Conservation (phyloP, 2,329 filamentous ascomycete species). For the Botrytis cinerea region DNA sequence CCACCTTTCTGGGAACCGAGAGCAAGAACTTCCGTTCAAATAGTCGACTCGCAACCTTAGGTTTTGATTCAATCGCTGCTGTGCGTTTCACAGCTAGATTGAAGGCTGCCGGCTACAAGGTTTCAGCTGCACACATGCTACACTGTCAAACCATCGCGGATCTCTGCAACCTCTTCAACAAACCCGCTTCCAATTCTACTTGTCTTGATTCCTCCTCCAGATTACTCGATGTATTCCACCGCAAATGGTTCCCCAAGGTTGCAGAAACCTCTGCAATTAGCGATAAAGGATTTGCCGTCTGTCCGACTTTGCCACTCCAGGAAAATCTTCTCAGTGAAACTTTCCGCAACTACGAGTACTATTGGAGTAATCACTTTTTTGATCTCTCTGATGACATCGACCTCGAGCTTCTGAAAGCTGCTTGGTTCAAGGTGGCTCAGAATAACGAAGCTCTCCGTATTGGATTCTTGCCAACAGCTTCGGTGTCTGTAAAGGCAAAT, state of each 20-base stretch:
- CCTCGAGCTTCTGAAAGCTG: slow-evolving; percentile 30
- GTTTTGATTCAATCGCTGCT: slow-evolving; percentile 15
- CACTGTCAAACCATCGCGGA: slow-evolving; percentile 12
- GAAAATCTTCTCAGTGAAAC: slow-evolving; percentile 39
- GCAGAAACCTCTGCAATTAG: not conserved
- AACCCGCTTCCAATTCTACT: not conserved
- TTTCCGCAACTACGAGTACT: slow-evolving; percentile 31
- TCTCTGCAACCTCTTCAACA: not conserved
- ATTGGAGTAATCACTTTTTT: slow-evolving; percentile 41
- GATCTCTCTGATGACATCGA: slow-evolving; percentile 30
- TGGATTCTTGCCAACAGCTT: slow-evolving; percentile 33
- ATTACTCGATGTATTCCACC: slow-evolving; percentile 1
- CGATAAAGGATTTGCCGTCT: not conserved
- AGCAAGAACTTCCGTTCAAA: not conserved
- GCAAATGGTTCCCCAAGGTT: not conserved
- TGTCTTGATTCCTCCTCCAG: slow-evolving; percentile 12
- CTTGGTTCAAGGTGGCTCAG: slow-evolving; percentile 36
- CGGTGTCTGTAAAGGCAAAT: not conserved
- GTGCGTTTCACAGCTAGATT: slow-evolving; percentile 14
- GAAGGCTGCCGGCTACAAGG: slow-evolving; percentile 1
- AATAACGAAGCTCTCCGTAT: slow-evolving; percentile 41
- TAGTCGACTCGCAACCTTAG: slow-evolving; percentile 10
- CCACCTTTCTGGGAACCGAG: not conserved
- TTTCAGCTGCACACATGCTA: slow-evolving; percentile 5
- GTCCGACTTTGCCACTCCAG: slow-evolving; percentile 1